A percentile compares a stretch with the other conserved stretches of the same genome.
phyloP scores from a whole-genome alignment of 1,139 yeast species.

The Kurtzmaniella quercitrusa region DNA sequence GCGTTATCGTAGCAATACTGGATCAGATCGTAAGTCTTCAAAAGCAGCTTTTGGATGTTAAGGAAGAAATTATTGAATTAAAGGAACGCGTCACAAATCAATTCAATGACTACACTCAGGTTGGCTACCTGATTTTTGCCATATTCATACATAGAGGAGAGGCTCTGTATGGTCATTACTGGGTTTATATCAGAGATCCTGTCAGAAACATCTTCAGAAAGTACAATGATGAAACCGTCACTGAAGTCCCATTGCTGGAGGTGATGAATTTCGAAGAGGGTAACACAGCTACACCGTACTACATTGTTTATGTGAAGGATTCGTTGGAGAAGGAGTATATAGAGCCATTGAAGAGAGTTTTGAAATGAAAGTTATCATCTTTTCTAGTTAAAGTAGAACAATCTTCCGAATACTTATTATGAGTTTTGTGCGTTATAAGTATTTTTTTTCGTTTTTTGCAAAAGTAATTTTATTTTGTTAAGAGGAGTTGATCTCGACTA shows the following conservation, averaged over 20 bases:
- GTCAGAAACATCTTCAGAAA: slow-evolving; percentile 68
- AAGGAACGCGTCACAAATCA: slow-evolving; percentile 51
- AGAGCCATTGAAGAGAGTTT: slow-evolving; percentile 59
- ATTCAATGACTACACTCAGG: slow-evolving; percentile 53
- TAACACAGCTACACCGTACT: slow-evolving; percentile 91
- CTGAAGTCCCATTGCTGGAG: slow-evolving; percentile 71
- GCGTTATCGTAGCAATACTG: slow-evolving; percentile 35
- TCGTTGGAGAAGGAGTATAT: slow-evolving; percentile 55
- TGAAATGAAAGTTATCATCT: neutral
- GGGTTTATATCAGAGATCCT: slow-evolving; percentile 87
- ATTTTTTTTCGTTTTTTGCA: neutral
- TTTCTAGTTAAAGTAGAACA: no score
- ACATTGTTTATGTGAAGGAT: slow-evolving; percentile 75
- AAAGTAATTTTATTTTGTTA: no score
- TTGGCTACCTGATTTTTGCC: slow-evolving; percentile 83
- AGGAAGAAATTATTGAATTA: slow-evolving; percentile 36
- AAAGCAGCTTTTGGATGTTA: slow-evolving; percentile 31
- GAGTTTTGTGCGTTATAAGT: no score
- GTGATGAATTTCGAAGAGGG: slow-evolving; percentile 70
- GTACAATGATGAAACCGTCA: slow-evolving; percentile 88
- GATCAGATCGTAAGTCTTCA: slow-evolving; percentile 33
- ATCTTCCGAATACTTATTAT: no score
- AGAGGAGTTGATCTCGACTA: no score
- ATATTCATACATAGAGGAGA: slow-evolving; percentile 94
- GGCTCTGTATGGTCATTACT: slow-evolving; percentile 94